Evolutionary conservation across 108 stramenopile species (phyloP), one percentile per base, ranked within the genome.

Genomic region (Schizochytrium sp.): DNA sequence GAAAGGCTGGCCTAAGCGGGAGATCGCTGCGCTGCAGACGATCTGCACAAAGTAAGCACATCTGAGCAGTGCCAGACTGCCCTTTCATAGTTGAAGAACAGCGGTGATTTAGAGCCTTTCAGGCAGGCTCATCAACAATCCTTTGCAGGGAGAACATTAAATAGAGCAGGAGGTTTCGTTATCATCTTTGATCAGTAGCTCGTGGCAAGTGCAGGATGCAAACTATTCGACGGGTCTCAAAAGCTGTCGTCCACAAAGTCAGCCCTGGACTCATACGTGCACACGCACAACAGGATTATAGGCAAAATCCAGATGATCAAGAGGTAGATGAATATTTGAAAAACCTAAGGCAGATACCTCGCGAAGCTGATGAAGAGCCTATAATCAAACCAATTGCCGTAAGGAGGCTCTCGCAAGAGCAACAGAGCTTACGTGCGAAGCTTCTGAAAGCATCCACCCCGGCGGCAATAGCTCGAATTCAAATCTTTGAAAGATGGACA

Each of bases 401-500:
- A 5, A 83, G 76, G 5, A 83, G 76, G 28, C 50, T 83, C 17
- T 83, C 76, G n/a, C 10, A 49, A 10, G 53, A 49, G 76, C 76
- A 83, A 40, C 50, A 49, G 47, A 83, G 53, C 47, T 83, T 83
- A 55, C 47, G 76, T 5, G 8, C 50, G 5, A 83, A 2, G 28
- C 47, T 83, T 5, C 38, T 83, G 1, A 10, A 83, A 38, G 40
- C 50, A 47, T 83, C 76, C 3, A 83, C 76, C 5, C 76, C 76
- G 28, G n/a, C 55, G 45, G 28, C 53, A 1, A 55, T 55, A 13
- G 76, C 76, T 10, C 76, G 76, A 55, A 40, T 55, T 10, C 76
- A 83, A n/a, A 55, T 83, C 47, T n/a, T 83, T 38, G 47, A 83
- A 28, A 17, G 53, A n/a, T 83, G 76, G 76, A 83, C 76, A 2